These are phyloP conservation scores for Vanderwaltozyma yarrowii DNA, from an alignment of 805 yeast species.

Conservation along the genomic window DNA sequence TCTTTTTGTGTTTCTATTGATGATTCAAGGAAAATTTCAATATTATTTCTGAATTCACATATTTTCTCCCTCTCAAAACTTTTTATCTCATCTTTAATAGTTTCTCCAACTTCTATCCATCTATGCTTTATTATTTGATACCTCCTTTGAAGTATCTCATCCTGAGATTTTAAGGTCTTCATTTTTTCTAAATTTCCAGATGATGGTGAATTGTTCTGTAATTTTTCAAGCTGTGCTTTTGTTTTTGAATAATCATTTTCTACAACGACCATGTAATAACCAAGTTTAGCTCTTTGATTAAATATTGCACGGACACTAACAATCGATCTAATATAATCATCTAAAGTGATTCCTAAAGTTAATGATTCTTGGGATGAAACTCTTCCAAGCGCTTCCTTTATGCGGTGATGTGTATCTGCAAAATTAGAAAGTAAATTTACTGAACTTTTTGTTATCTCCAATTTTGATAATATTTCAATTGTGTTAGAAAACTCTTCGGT, in stretches of 20 bases:
- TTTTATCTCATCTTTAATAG: constrained; percentile 55
- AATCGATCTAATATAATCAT: constrained; percentile 73
- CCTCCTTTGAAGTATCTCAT: constrained; percentile 43
- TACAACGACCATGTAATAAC: constrained; percentile 35
- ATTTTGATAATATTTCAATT: constrained; percentile 50
- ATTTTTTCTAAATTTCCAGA: constrained; percentile 55
- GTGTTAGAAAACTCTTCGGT: constrained; percentile 54
- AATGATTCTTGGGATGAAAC: constrained; percentile 75
- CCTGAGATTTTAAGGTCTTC: constrained; percentile 46
- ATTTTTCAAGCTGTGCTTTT: constrained; percentile 1
- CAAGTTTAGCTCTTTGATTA: constrained; percentile 55
- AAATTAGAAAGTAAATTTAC: constrained; percentile 57
- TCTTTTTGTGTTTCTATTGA: constrained; percentile 91
- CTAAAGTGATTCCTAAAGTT: constrained; percentile 75
- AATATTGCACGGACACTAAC: constrained; percentile 65
- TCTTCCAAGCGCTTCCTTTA: constrained; percentile 65
- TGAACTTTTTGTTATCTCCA: constrained; percentile 62
- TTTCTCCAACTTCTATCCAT: constrained; percentile 52
- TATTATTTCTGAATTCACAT: constrained; percentile 76
- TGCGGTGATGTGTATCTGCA: constrained; percentile 56
- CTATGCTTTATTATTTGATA: constrained; percentile 43
- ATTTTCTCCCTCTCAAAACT: constrained; percentile 65
- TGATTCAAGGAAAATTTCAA: constrained; percentile 84
- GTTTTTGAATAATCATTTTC: constrained; percentile 31
- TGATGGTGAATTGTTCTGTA: constrained; percentile 14